These are phyloP conservation scores for Solanum rostratum DNA, from an alignment of 257 asterid genomes.

Conservation along the genomic window DNA sequence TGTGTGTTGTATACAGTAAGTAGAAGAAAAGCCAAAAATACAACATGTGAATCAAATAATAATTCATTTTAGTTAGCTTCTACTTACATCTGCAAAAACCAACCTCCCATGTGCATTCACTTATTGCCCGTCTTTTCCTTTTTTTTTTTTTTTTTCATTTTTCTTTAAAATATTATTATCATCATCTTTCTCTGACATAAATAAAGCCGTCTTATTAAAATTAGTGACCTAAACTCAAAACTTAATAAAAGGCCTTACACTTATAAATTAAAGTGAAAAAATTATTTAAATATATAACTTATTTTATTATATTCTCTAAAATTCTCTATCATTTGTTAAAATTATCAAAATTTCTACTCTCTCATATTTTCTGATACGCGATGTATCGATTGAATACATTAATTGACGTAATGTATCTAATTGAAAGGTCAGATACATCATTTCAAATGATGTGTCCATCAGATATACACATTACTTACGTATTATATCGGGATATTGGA, in stretches of 20 bases:
- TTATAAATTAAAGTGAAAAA: too few species aligned
- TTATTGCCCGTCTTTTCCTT: conserved; percentile 4
- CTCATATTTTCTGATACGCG: too few species aligned
- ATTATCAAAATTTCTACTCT: too few species aligned
- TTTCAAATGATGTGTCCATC: too few species aligned
- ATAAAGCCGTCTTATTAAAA: fast-evolving
- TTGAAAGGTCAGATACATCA: too few species aligned
- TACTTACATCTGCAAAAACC: conserved; percentile 4
- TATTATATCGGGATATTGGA: too few species aligned
- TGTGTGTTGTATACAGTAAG: neutral
- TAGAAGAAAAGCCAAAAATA: neutral
- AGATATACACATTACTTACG: too few species aligned
- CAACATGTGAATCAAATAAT: conserved; percentile 21
- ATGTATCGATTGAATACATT: too few species aligned
- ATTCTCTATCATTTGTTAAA: too few species aligned
- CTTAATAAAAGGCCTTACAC: neutral
- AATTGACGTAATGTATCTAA: too few species aligned
- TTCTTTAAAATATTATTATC: neutral
- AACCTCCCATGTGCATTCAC: conserved; percentile 15
- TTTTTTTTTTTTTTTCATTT: neutral
- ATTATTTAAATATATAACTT: too few species aligned
- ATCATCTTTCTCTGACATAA: neutral
- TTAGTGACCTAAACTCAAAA: neutral
- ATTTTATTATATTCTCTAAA: too few species aligned
- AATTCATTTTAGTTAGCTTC: neutral